Percentiles rank a stretch among this genome's conserved stretches.
Conservation (phyloP, 257 asterid genomes). For the Thymus mandschuricus region DNA sequence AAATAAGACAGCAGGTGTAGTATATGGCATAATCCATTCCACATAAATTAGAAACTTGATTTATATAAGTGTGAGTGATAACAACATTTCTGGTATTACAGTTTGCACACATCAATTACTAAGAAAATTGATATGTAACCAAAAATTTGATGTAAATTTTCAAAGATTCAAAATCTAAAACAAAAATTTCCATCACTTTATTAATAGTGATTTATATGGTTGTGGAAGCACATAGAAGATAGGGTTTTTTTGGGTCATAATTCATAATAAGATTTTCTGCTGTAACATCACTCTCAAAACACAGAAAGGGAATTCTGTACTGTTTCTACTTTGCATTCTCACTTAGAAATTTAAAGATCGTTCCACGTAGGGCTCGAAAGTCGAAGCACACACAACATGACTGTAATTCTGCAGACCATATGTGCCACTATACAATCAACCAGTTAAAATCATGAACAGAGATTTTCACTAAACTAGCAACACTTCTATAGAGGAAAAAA, state of each 20-base stretch:
- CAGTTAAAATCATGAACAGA: not conserved
- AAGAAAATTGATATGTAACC: not conserved
- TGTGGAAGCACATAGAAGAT: constrained; percentile 14
- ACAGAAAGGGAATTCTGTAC: not conserved
- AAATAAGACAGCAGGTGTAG: no score
- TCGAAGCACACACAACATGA: not conserved
- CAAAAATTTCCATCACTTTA: not conserved
- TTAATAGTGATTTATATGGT: constrained; percentile 1
- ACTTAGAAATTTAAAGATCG: not conserved
- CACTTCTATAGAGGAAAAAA: no score
- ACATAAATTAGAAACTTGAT: no score
- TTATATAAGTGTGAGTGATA: not conserved
- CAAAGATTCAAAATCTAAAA: not conserved
- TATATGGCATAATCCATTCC: no score
- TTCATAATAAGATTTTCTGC: constrained; percentile 8
- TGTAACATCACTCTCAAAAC: constrained; percentile 9
- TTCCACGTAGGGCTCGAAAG: no score
- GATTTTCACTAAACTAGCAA: not conserved
- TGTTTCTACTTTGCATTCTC: not conserved
- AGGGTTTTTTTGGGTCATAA: constrained; percentile 20
- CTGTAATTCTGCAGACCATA: not conserved
- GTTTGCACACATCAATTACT: not conserved
- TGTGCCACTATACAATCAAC: not conserved
- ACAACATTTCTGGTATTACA: not conserved
- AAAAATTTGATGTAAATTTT: not conserved